Base-by-base conservation (phyloP, 768 basidiomycete genomes). In the Mycena haematopus region DNA sequence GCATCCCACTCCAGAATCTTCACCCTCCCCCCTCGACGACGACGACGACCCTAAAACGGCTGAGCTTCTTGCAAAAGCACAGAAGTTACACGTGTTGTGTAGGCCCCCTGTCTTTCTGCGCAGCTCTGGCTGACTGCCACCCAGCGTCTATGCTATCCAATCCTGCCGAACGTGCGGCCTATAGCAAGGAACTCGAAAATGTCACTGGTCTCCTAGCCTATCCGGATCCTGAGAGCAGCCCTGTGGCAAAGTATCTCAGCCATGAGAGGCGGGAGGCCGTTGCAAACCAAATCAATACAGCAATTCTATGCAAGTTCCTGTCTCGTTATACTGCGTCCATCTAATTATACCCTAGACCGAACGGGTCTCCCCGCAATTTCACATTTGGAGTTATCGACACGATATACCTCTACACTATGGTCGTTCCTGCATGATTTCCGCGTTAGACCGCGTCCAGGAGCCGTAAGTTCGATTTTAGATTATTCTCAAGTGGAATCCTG, bases 191-290 rank as follows among this genome's bases (percentile, higher is more conserved):
- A 72, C 81, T 96, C 58, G 79, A 80, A 45, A 85, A 88, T 69
- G 93, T 95, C 0, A 82, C 85, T 19, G 90, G 89, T 0, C 75
- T 98, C 31, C 79, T 98, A 46, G 93, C 90, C n/a, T 97, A 96
- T 74, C 83, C 82, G 38, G 81, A 88, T 21, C 92, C 95, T 0
- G 92, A 93, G 69, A 84, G 79, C 38, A 93, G 93, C 68, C 83
- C 90, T 0, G 81, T 95, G 69, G 79, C 84, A 17, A 86, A 82
- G 58, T 98, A 96, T 75, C 74, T 97, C 63, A 82, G 84, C 38
- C 88, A 90, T 73, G 86, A 85, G 55, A 80, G 95, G 70, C 84
- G 95, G 62, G 89, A 92, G 65, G 86, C 84, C 6, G 84, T 97
- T 22, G 95, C 95, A 6, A 91, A 93, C 60, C 92, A 95, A 76